Percentiles rank a stretch among this genome's conserved stretches.
phyloP scores from a whole-genome alignment of 768 basidiomycete genomes.

The Rhizopogon vulgaris region DNA sequence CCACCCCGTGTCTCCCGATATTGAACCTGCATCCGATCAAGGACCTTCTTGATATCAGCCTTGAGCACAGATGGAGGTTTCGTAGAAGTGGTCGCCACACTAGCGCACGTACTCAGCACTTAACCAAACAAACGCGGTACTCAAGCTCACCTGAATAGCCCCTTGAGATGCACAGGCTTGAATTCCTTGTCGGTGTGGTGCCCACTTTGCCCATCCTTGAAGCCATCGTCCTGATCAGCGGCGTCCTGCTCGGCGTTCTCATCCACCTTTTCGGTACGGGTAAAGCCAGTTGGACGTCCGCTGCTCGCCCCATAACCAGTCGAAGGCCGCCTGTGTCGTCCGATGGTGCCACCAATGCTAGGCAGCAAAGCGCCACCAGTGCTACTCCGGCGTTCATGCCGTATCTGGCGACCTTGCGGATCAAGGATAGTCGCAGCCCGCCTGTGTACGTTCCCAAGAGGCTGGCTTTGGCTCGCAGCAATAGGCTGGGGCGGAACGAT shows the following conservation, averaged over 20 bases:
- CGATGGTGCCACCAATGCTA: slow-evolving; percentile 49
- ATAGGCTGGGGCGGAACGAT: slow-evolving; percentile 26
- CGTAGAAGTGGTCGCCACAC: slow-evolving; percentile 93
- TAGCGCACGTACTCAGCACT: slow-evolving; percentile 21
- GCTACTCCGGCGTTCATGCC: slow-evolving; percentile 74
- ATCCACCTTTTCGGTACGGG: slow-evolving; percentile 41
- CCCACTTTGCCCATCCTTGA: slow-evolving; percentile 44
- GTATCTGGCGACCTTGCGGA: slow-evolving; percentile 50
- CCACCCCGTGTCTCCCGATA: slow-evolving; percentile 87
- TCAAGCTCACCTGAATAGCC: slow-evolving; percentile 75
- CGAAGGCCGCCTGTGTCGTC: slow-evolving; percentile 65
- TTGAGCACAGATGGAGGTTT: slow-evolving; percentile 79
- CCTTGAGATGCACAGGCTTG: slow-evolving; percentile 95
- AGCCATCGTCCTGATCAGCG: slow-evolving; percentile 36
- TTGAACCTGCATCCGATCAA: slow-evolving; percentile 93
- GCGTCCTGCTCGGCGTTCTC: slow-evolving; percentile 38
- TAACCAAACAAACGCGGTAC: background rate
- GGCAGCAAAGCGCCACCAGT: slow-evolving; percentile 57
- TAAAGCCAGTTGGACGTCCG: slow-evolving; percentile 36
- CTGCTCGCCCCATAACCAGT: slow-evolving; percentile 45
- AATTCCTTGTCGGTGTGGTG: slow-evolving; percentile 62
- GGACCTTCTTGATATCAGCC: slow-evolving; percentile 75
- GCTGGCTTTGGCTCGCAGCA: slow-evolving; percentile 46
- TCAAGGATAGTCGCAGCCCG: slow-evolving; percentile 77
- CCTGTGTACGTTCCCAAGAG: slow-evolving; percentile 55